Evolutionary conservation across 257 asterid genomes (phyloP), one percentile per base, ranked within the genome.

Genomic region (Hygrophila difformis): DNA sequence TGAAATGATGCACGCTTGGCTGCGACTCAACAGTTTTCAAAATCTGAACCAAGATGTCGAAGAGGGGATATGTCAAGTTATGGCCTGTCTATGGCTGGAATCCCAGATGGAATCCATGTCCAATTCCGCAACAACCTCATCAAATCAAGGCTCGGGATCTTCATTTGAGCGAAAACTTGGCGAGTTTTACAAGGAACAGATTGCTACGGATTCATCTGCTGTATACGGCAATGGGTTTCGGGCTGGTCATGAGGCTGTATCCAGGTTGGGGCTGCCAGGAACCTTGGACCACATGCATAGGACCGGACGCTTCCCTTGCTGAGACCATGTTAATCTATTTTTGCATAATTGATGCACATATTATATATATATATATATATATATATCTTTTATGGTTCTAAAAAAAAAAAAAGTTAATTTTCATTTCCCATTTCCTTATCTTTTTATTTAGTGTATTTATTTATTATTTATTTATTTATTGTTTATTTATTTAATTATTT

Each of bases 1-100:
- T 55, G 97, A 88, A 72, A 76, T 81, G 97, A 88, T 84, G 97
- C 95, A 88, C 21, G 95, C 94, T 12, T 88, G 97, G 97, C 50
- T 88, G 55, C 75, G 95, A 51, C 84, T 84, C 18, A 78, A 71
- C 47, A 95, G 97, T 31, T 89, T 53, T 57, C 93, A 77, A 58
- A 73, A 66, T 24, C 79, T 85, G 15, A 68, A 86, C 60, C 92
- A 82, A 67, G 98, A 89, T 6, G 79, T 89, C 8, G 98, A 89
- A 63, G 98, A 89, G 76, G 98, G 98, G 12, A 89, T 89, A 29
- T 89, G 98, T 53, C 98, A 89, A 55, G 96, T 89, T 17, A 77
- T 89, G 5, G 98, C 94, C 20, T 79, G 76, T 33, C 75, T 85
- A 93, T 89, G 98, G 98, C 57, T 89, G 58, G 84, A 89, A 68